Evolutionary conservation across 345 rosid genomes (phyloP).

Genomic region (Excoecaria cochinchinensis): DNA sequence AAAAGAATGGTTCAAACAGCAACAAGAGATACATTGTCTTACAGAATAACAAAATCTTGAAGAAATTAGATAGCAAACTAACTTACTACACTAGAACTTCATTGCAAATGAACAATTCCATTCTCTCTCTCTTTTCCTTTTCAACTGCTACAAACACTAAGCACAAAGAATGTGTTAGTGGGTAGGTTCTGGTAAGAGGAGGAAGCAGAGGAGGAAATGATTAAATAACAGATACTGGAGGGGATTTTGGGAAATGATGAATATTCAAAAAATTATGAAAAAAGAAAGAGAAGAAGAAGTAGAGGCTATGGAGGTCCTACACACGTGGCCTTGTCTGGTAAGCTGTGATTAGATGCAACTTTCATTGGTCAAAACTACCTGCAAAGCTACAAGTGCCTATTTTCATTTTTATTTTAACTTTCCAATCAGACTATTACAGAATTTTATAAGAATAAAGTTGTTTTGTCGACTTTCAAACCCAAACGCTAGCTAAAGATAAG

Average conservation of each 20-base stretch:
- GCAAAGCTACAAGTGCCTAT: constrained; percentile 27
- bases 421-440: neutral
- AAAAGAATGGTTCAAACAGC: too few species aligned
- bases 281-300: constrained; percentile 5
- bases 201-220: constrained; percentile 37
- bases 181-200: constrained; percentile 7
- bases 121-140: too few species aligned
- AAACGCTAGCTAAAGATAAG: constrained; percentile 31
- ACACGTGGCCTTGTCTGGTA: constrained; percentile 86
- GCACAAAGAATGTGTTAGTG: constrained; percentile 20
- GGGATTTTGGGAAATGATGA: constrained; percentile 37
- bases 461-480: constrained; percentile 13
- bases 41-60: neutral
- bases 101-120: too few species aligned
- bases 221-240: constrained; percentile 51
- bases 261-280: neutral
- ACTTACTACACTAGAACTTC: neutral
- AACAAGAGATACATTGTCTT: too few species aligned
- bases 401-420: neutral
- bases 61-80: constrained; percentile 13
- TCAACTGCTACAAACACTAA: too few species aligned
- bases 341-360: constrained; percentile 48
- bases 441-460: constrained; percentile 12
- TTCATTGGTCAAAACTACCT: constrained; percentile 59
- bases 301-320: constrained; percentile 69